These are phyloP conservation scores for Ophiostoma himal-ulmi DNA, from an alignment of 2,329 filamentous ascomycete genomes.

Conservation along the genomic window DNA sequence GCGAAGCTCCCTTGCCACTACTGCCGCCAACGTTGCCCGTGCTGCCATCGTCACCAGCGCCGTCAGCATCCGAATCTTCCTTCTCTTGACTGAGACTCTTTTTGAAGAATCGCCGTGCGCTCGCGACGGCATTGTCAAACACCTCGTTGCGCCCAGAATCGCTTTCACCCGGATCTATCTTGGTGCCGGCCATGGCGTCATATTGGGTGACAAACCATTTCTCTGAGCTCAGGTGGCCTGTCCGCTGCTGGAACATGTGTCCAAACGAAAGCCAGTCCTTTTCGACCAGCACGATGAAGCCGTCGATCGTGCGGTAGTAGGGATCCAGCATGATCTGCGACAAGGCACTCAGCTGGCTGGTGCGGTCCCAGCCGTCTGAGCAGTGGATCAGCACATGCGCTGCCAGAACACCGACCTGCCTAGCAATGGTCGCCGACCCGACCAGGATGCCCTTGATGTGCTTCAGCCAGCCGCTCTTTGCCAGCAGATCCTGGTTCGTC, in stretches of 20 bases:
- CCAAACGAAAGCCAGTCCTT: constrained; percentile 98
- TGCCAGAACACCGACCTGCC: constrained; percentile 84
- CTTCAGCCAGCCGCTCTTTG: constrained; percentile 83
- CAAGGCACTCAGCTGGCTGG: constrained; percentile 85
- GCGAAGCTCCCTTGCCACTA: constrained; percentile 27
- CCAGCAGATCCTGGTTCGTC: constrained; percentile 73
- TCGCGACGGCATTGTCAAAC: constrained; percentile 77
- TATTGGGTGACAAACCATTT: constrained; percentile 91
- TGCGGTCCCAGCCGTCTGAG: constrained; percentile 97
- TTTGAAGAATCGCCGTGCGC: constrained; percentile 85
- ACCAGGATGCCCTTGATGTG: constrained; percentile 81
- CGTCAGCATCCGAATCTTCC: constrained; percentile 57
- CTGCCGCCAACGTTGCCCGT: constrained; percentile 30
- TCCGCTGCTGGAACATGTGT: constrained; percentile 94
- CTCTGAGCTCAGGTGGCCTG: constrained; percentile 79
- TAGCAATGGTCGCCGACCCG: constrained; percentile 75
- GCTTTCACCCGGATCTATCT: constrained; percentile 56
- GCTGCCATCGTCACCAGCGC: constrained; percentile 36
- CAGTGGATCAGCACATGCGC: constrained; percentile 96
- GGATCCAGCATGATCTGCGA: constrained; percentile 92
- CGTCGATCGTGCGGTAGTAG: constrained; percentile 88
- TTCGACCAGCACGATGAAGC: constrained; percentile 89
- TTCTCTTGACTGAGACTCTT: constrained; percentile 60
- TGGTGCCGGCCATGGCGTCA: constrained; percentile 63
- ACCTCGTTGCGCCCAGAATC: constrained; percentile 60